Evolutionary conservation across 331 rosid genomes (phyloP).

Genomic region (Quercus lobata): DNA sequence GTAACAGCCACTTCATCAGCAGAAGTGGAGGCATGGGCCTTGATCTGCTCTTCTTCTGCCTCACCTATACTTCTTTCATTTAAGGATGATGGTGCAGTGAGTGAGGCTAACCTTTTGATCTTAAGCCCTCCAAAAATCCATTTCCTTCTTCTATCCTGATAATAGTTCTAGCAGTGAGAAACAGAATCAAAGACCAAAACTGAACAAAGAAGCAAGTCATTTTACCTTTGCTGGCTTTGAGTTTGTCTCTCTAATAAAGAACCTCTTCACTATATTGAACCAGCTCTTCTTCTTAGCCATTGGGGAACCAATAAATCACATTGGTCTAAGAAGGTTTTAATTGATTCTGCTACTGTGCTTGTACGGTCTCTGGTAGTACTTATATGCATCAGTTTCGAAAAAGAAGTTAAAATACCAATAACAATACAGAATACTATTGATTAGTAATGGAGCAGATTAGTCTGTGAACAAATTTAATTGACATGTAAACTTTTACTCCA

Average conservation of each 20-base stretch:
- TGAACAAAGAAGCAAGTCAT: too few relatives aligned
- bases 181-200: not conserved
- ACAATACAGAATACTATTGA: not conserved
- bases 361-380: too few relatives aligned
- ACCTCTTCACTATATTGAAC: too few relatives aligned
- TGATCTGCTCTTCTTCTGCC: conserved; percentile 58
- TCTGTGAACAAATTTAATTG: not conserved
- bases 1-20: conserved; percentile 55
- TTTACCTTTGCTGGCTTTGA: too few relatives aligned
- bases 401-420: too few relatives aligned
- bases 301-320: too few relatives aligned
- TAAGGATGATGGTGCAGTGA: conserved; percentile 38
- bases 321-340: too few relatives aligned
- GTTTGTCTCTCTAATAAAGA: too few relatives aligned
- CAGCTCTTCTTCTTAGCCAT: too few relatives aligned
- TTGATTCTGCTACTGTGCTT: too few relatives aligned
- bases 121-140: conserved; percentile 55
- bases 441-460: not conserved
- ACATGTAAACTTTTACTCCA: not conserved
- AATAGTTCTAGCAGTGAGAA: not conserved
- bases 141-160: conserved; percentile 61
- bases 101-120: conserved; percentile 43
- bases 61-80: conserved; percentile 25
- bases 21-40: conserved; percentile 56
- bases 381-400: too few relatives aligned